These are phyloP conservation scores for Penicillium egyptiacum DNA, from an alignment of 495 filamentous ascomycete genomes.

Conservation along the genomic window DNA sequence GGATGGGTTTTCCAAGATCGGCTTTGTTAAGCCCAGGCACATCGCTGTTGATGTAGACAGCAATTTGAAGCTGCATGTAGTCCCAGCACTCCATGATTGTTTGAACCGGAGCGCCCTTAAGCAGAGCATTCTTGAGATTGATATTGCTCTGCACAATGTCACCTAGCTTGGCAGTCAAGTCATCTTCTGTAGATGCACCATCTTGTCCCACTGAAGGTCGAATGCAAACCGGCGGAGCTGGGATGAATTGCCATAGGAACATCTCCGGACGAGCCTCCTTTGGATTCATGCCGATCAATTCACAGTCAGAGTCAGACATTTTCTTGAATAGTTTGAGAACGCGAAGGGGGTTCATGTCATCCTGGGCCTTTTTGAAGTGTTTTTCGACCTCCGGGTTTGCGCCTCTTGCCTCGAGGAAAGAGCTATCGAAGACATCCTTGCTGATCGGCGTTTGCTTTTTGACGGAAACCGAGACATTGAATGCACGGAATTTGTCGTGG, in stretches of 20 bases:
- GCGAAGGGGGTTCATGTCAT: slow-evolving; percentile 87
- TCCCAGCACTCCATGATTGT: slow-evolving; percentile 99
- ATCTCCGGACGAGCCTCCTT: slow-evolving; percentile 88
- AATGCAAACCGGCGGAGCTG: slow-evolving; percentile 89
- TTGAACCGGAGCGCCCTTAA: slow-evolving; percentile 77
- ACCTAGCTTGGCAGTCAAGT: slow-evolving; percentile 89
- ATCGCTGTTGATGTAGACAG: slow-evolving; percentile 96
- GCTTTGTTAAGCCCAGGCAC: slow-evolving; percentile 82
- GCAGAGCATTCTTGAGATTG: slow-evolving; percentile 72
- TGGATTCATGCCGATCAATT: slow-evolving; percentile 84
- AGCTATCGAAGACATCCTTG: slow-evolving; percentile 80
- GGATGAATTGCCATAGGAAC: slow-evolving; percentile 96
- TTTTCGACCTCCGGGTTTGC: slow-evolving; percentile 81
- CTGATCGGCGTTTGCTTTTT: slow-evolving; percentile 77
- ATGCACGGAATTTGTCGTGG: slow-evolving; percentile 89
- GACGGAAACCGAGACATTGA: slow-evolving; percentile 78
- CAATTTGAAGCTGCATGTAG: slow-evolving; percentile 88
- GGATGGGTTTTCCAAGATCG: slow-evolving; percentile 74
- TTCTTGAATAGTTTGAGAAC: slow-evolving; percentile 88
- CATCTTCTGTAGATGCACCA: slow-evolving; percentile 88
- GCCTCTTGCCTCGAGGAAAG: slow-evolving; percentile 73
- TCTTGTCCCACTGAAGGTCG: slow-evolving; percentile 92
- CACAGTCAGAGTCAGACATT: slow-evolving; percentile 82
- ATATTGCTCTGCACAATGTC: slow-evolving; percentile 91
- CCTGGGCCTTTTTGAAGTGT: slow-evolving; percentile 84